Evolutionary conservation across 257 asterid genomes (phyloP).

Genomic region (Nicotiana obtusifolia): DNA sequence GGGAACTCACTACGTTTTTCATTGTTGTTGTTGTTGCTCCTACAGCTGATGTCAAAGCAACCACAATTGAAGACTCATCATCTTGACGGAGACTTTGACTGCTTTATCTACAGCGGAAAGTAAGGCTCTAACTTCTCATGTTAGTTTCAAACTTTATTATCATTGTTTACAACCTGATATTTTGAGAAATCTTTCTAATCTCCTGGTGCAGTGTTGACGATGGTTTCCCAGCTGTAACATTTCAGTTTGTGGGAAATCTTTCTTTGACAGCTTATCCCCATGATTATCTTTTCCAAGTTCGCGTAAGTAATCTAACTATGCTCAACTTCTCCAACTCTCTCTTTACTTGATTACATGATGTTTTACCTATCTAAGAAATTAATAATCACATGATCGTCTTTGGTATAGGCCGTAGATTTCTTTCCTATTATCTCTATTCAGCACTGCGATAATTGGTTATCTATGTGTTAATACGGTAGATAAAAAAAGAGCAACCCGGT

Average conservation of each 20-base stretch:
- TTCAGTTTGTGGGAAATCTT: constrained; percentile 16
- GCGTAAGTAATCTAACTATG: neutral
- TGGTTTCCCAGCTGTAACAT: constrained; percentile 21
- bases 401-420: too few species aligned
- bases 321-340: neutral
- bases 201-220: constrained; percentile 11
- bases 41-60: constrained; percentile 52
- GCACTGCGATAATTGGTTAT: too few species aligned
- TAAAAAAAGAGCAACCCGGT: too few species aligned
- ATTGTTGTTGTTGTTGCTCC: neutral
- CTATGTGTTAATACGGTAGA: too few species aligned
- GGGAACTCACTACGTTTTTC: too few species aligned
- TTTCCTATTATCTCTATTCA: too few species aligned
- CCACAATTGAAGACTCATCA: constrained; percentile 42
- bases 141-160: neutral
- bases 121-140: constrained; percentile 27
- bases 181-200: neutral
- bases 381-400: too few species aligned
- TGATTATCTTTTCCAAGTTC: constrained; percentile 24
- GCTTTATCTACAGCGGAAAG: constrained; percentile 48
- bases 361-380: neutral
- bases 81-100: constrained; percentile 41
- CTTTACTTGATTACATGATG: neutral
- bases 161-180: neutral
- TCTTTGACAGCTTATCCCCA: constrained; percentile 16